A percentile compares a stretch with the other conserved stretches of the same genome.
phyloP scores from a whole-genome alignment of 352 stramenopile genomes.

The Phytophthora boehmeriae region DNA sequence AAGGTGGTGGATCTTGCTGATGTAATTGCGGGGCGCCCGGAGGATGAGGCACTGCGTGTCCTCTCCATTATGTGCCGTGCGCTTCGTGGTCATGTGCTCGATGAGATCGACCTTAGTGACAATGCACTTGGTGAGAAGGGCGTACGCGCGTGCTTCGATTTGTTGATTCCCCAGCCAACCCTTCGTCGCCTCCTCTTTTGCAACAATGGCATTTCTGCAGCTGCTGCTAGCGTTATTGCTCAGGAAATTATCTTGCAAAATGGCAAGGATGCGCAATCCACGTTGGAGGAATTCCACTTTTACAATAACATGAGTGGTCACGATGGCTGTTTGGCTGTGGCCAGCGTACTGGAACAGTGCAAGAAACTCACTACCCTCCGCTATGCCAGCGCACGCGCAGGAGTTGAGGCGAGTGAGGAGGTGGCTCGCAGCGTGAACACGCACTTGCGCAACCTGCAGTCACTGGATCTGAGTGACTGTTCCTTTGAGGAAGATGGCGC shows the following conservation, averaged over 20 bases:
- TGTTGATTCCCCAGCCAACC: conserved; percentile 71
- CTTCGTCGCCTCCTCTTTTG: conserved; percentile 72
- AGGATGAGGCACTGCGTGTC: conserved; percentile 91
- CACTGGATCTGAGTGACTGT: conserved; percentile 94
- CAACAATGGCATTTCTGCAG: conserved; percentile 83
- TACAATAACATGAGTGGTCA: conserved; percentile 90
- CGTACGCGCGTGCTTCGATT: conserved; percentile 71
- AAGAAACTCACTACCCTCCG: conserved; percentile 61
- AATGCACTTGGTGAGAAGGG: conserved; percentile 82
- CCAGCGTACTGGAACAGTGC: conserved; percentile 54
- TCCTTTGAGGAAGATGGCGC: conserved; percentile 86
- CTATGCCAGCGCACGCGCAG: conserved; percentile 71
- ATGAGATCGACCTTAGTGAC: conserved; percentile 88
- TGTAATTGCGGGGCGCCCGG: conserved; percentile 90
- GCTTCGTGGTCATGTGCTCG: conserved; percentile 74
- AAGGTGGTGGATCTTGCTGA: conserved; percentile 89
- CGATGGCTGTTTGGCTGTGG: conserved; percentile 66
- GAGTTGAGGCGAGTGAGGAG: conserved; percentile 51
- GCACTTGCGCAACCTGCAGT: conserved; percentile 59
- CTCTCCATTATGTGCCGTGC: conserved; percentile 82
- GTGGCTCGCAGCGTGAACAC: conserved; percentile 54
- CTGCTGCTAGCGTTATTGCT: conserved; percentile 61
- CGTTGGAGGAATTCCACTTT: conserved; percentile 80
- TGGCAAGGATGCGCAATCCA: conserved; percentile 37
- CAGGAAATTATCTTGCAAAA: conserved; percentile 79